Evolutionary conservation across 2,329 filamentous ascomycete species (phyloP).

Genomic region (Epichloe brachyelytri): DNA sequence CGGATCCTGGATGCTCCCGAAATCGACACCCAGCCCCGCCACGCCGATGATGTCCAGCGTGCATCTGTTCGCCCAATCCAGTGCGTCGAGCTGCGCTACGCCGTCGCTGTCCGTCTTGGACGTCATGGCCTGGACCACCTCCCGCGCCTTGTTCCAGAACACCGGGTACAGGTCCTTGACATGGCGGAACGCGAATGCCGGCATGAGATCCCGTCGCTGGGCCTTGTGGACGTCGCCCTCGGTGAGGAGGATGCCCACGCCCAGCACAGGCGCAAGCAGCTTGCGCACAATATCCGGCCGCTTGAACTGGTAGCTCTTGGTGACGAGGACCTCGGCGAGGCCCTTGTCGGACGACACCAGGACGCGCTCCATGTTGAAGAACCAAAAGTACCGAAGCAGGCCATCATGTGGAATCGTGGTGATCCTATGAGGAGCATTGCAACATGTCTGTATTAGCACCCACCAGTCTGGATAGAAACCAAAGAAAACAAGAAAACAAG

Average conservation of each 20-base stretch:
- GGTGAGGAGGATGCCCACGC: slow-evolving; percentile 61
- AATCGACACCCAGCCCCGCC: slow-evolving; percentile 59
- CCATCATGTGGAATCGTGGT: slow-evolving; percentile 52
- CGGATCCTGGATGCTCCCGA: slow-evolving; percentile 50
- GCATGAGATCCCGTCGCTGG: slow-evolving; percentile 66
- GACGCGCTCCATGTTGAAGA: slow-evolving; percentile 52
- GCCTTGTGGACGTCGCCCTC: slow-evolving; percentile 86
- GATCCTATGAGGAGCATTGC: slow-evolving; percentile 32
- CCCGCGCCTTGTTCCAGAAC: slow-evolving; percentile 67
- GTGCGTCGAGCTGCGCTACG: slow-evolving; percentile 39
- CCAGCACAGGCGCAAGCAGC: slow-evolving; percentile 50
- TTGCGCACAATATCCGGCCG: slow-evolving; percentile 45
- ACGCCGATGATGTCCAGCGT: slow-evolving; percentile 66
- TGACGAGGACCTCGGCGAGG: slow-evolving; percentile 56
- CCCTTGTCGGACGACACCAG: slow-evolving; percentile 49
- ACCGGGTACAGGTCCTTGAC: slow-evolving; percentile 73
- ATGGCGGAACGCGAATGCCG: slow-evolving; percentile 76
- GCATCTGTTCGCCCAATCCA: slow-evolving; percentile 50
- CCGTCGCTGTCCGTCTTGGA: slow-evolving; percentile 18
- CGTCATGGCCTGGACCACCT: slow-evolving; percentile 52
- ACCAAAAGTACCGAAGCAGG: slow-evolving; percentile 50
- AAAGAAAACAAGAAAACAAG: not conserved
- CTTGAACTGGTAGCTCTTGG: slow-evolving; percentile 55
- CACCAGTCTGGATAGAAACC: not conserved
- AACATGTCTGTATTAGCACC: slow-evolving; percentile 16